Base-by-base conservation (phyloP, 495 filamentous ascomycete genomes). In the Filosporella fistucella region DNA sequence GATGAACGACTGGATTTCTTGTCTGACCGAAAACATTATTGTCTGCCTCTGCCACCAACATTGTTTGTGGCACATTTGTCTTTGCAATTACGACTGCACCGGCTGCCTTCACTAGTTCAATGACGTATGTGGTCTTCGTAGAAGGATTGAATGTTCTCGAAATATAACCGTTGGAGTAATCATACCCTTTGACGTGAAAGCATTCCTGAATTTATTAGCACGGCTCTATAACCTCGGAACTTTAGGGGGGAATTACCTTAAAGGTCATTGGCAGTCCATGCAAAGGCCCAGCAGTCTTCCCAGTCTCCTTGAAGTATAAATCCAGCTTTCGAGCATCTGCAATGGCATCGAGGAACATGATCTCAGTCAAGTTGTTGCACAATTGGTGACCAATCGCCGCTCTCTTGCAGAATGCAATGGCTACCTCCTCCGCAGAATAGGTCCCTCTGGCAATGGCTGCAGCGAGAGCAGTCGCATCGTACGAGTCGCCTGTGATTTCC, bases 11-110 rank as follows among this genome's bases (percentile, higher is more conserved):
- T 0, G 84, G 83, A 58, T 89, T 87, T 8, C 78, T 61, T 0
- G 77, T 81, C 11, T 74, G 68, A 4, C 82, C 82, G 43, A 84
- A 77, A 26, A 87, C 63, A 53, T 85, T 85, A 60, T 84, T 86
- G 10, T 72, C 62, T 0, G 74, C 63, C 32, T 78, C 74, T 4
- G 59, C 58, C 17, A 67, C 59, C 67, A 47, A 65, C 45, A 78
- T 61, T 4, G 67, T 70, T 30, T 77, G 74, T 7, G 81, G 78
- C 8, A 82, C 58, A 36, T 80, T 82, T 11, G 81, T 82, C 65
- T 85, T 84, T 68, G 75, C 80, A 56, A 74, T 82, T 1, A 84
- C 57, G 0, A 82, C 67, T 2, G 81, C 81, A 4, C 81, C 81
- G 1, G 74, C 63, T 16, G 57, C 57, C 14, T 71, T 65, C 5